phyloP scores from a whole-genome alignment of 2,329 filamentous ascomycete genomes.

The Claviceps digitariae region DNA sequence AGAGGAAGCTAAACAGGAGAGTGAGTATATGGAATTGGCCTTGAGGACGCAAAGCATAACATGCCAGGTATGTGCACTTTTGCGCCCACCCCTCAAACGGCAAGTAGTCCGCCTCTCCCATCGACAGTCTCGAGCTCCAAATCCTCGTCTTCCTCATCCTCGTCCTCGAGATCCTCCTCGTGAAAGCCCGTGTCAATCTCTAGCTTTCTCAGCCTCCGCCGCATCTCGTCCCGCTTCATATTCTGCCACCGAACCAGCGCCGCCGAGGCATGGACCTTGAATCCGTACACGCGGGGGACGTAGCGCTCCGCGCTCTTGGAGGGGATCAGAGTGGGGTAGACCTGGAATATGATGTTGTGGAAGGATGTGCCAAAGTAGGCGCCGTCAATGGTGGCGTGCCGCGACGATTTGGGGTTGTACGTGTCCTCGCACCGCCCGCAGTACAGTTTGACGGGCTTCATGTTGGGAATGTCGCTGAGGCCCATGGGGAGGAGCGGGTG shows the following conservation, averaged over 20 bases:
- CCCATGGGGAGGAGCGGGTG: conserved; percentile 93
- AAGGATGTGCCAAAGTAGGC: conserved; percentile 98
- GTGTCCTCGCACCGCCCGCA: conserved; percentile 95
- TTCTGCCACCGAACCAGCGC: conserved; percentile 88
- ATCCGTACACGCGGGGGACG: conserved; percentile 82
- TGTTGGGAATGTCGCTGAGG: conserved; percentile 74
- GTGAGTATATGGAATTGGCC: no score
- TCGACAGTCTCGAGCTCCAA: conserved; percentile 26
- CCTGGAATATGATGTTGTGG: conserved; percentile 98
- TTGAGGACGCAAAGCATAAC: no score
- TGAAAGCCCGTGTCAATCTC: conserved; percentile 72
- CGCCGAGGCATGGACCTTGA: conserved; percentile 84
- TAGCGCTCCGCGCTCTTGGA: conserved; percentile 77
- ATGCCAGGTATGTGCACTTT: background rate
- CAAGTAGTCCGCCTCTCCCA: conserved; percentile 14
- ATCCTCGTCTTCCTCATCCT: conserved; percentile 42
- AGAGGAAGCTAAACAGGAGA: background rate
- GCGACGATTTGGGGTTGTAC: conserved; percentile 96
- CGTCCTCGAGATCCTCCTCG: conserved; percentile 53
- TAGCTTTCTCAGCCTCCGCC: conserved; percentile 55
- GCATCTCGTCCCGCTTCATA: conserved; percentile 67
- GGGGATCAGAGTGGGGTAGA: conserved; percentile 83
- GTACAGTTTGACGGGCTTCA: conserved; percentile 91
- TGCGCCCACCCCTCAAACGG: conserved; percentile 1
- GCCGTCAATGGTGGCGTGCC: conserved; percentile 88